Evolutionary conservation across 1,284 basidiomycete species (phyloP).

Genomic region (Puccinia sorghi): DNA sequence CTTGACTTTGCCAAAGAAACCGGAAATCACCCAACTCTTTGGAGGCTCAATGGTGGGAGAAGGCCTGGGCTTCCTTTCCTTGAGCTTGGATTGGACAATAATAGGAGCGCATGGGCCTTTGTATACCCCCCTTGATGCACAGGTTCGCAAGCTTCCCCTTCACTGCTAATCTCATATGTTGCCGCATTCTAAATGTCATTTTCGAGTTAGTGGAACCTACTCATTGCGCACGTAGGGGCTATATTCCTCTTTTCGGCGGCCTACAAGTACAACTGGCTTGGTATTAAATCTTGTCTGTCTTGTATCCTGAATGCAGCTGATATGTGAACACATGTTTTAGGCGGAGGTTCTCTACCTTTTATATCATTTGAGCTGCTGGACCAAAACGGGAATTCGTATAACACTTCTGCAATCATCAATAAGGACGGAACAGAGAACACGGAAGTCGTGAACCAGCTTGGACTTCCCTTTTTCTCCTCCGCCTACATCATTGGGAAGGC

Average conservation of each 20-base stretch:
- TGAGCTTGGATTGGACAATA: constrained; percentile 40
- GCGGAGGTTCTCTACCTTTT: constrained; percentile 45
- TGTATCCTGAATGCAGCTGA: background rate
- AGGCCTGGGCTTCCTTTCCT: constrained; percentile 39
- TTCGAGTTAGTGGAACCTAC: constrained; percentile 41
- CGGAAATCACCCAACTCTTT: constrained; percentile 29
- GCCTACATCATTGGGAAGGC: constrained; percentile 46
- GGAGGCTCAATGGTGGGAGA: constrained; percentile 36
- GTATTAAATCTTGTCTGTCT: constrained; percentile 4
- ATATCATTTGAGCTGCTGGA: constrained; percentile 48
- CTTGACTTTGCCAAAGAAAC: constrained; percentile 23
- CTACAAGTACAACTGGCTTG: constrained; percentile 44
- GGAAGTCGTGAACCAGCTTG: constrained; percentile 18
- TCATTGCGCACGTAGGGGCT: constrained; percentile 31
- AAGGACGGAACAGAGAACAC: constrained; percentile 36
- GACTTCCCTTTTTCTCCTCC: constrained; percentile 42
- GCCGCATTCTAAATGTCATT: background rate
- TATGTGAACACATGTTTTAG: background rate
- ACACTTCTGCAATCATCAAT: constrained; percentile 40
- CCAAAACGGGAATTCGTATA: constrained; percentile 37
- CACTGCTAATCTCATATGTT: background rate
- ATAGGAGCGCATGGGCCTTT: constrained; percentile 44
- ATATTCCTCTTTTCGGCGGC: constrained; percentile 46
- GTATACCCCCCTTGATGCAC: constrained; percentile 44
- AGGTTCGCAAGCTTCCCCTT: constrained; percentile 7